Evolutionary conservation across 106 monocot genomes (phyloP), one percentile per base, ranked within the genome.

Genomic region (Vanilla planifolia): DNA sequence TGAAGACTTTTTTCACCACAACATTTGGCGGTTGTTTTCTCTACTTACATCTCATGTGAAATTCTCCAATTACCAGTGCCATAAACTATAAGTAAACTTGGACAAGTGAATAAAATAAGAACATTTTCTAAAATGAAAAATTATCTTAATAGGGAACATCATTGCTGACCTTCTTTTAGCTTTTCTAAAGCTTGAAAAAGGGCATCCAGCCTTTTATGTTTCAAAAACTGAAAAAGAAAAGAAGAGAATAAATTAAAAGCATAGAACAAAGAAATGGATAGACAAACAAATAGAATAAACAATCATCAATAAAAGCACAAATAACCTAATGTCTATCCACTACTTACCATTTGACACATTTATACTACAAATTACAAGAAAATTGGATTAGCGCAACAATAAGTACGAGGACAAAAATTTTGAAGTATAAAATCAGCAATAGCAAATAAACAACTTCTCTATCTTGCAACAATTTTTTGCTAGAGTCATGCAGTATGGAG

Each of bases 151-250:
- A 57, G 57, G 35, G 16, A 33, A 33, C 57, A 35, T 9, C 35
- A 57, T 9, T 35, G 5, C 57, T 57, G 33, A 57, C 57, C 57
- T 57, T 57, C 57, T 35, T 57, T 57, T 21, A 57, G 16, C 35
- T 57, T 57, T 28, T 57, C 57, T 36, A 57, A 35, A 10, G 57
- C 57, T 57, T 9, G 33, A 35, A 57, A 57, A 57, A 57, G 57
- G 35, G 57, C 33, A 35, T 57, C 21, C 20, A 34, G 57, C 10
- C 22, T 11, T 57, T 57, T 11, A 35, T 35, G 33, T 35, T 35
- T 57, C 57, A 57, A 57, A 57, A 36, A 57, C 57, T 57, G 57
- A 19, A 57, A 57, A 35, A 30, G 30, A 32, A 35, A 28, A 57
- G 6, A 57, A 35, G 3, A 8, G 35, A 8, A 35, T 5, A 19